phyloP scores from a whole-genome alignment of 208 protist genomes.

The Trypanosoma brucei region DNA sequence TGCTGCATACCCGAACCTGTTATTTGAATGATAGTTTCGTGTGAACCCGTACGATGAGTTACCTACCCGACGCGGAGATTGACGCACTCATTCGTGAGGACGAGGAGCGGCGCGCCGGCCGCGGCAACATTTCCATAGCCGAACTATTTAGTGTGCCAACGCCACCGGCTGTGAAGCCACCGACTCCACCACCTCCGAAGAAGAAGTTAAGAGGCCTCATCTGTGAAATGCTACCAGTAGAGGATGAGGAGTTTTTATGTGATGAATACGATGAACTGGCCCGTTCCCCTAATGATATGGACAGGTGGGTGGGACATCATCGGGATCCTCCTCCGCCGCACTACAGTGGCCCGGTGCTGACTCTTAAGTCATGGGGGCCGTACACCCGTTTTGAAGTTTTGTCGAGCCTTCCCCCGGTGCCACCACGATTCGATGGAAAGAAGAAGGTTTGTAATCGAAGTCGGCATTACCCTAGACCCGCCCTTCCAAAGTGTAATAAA shows the following conservation, averaged over 20 bases:
- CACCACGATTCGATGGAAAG: conserved; percentile 6
- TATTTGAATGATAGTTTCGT: not conserved
- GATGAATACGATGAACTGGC: conserved; percentile 23
- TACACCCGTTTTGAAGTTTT: conserved; percentile 44
- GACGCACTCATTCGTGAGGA: conserved; percentile 23
- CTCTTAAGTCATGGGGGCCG: conserved; percentile 25
- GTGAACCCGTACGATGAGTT: not conserved
- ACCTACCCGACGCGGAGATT: not conserved
- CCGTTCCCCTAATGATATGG: not conserved
- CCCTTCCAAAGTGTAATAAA: not conserved
- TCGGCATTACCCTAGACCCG: conserved; percentile 23
- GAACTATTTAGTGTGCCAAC: not conserved
- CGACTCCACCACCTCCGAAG: not conserved
- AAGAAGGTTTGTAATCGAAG: conserved; percentile 9
- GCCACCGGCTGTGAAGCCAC: not conserved
- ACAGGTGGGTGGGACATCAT: not conserved
- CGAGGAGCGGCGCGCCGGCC: not conserved
- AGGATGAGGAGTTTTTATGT: conserved; percentile 8
- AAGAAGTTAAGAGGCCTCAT: not conserved
- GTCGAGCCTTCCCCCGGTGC: conserved; percentile 22
- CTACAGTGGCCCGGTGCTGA: conserved; percentile 32
- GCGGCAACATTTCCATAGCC: not conserved
- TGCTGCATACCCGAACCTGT: not conserved
- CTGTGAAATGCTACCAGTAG: not conserved
- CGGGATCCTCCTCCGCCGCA: conserved; percentile 13